Evolutionary conservation across 495 filamentous ascomycete species (phyloP).

Genomic region (Penicillium ochrochloron): DNA sequence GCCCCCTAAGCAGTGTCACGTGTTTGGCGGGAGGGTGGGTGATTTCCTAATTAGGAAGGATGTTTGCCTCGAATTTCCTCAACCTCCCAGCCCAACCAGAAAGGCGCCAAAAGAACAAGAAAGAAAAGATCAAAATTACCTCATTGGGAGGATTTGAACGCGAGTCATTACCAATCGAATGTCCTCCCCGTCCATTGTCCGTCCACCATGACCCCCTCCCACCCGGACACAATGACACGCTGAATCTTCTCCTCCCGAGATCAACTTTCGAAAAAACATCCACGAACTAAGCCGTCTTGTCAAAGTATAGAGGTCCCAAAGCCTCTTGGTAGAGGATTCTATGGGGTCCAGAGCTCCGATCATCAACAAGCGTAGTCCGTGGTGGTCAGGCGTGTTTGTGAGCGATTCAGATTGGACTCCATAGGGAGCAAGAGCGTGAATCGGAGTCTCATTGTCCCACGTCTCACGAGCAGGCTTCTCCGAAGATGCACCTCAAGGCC

Average conservation of each 20-base stretch:
- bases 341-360: constrained; percentile 4
- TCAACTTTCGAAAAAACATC: neutral
- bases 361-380: neutral
- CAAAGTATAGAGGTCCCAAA: constrained; percentile 5
- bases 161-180: neutral
- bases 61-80: neutral
- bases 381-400: neutral
- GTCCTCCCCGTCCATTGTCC: neutral
- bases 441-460: neutral
- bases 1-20: no score
- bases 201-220: neutral
- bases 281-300: constrained; percentile 2
- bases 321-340: neutral
- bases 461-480: constrained; percentile 2
- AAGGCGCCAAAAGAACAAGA: neutral
- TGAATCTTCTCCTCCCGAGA: neutral
- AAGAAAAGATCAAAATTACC: neutral
- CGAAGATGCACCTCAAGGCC: constrained; percentile 2
- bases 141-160: neutral
- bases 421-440: neutral
- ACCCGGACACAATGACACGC: neutral
- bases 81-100: neutral
- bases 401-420: constrained; percentile 3
- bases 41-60: neutral
- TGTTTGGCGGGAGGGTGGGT: neutral